phyloP scores from a whole-genome alignment of 768 basidiomycete species.

The Auricularia cornea region DNA sequence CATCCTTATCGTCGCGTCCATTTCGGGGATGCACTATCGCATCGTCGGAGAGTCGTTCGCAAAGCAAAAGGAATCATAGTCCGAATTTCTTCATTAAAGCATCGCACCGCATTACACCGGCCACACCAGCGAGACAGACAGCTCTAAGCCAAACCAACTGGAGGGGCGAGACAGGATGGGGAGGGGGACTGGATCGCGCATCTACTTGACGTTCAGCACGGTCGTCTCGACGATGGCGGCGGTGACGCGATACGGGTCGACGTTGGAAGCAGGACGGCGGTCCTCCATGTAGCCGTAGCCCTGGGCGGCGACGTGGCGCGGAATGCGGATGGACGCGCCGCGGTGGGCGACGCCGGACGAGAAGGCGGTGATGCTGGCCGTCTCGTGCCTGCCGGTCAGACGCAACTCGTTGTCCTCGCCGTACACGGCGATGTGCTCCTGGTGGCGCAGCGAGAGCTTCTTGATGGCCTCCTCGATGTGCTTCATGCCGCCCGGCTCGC shows the following conservation, averaged over 20 bases:
- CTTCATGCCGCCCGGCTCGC: constrained; percentile 90
- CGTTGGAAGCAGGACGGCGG: constrained; percentile 95
- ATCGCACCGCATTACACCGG: too few species aligned
- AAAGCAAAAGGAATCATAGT: too few species aligned
- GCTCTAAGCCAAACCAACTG: background rate
- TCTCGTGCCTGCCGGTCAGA: constrained; percentile 95
- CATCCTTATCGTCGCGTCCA: too few species aligned
- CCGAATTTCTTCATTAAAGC: too few species aligned
- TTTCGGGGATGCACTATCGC: too few species aligned
- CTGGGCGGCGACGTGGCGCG: constrained; percentile 84
- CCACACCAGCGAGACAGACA: background rate
- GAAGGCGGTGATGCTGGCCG: constrained; percentile 86
- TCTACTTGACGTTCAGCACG: constrained; percentile 18
- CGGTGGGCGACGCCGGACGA: constrained; percentile 95
- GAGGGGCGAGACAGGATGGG: background rate
- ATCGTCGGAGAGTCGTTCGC: too few species aligned
- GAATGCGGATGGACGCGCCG: constrained; percentile 94
- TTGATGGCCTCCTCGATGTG: constrained; percentile 86
- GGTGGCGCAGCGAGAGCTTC: constrained; percentile 84
- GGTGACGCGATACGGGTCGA: constrained; percentile 95
- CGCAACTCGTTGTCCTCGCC: constrained; percentile 97
- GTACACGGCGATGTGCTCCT: constrained; percentile 94
- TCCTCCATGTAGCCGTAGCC: constrained; percentile 96
- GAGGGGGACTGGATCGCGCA: too few species aligned
- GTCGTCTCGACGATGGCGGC: constrained; percentile 85